Evolutionary conservation across 371 early-diverging fungal genomes (phyloP).

Genomic region (Batkoa obscura): DNA sequence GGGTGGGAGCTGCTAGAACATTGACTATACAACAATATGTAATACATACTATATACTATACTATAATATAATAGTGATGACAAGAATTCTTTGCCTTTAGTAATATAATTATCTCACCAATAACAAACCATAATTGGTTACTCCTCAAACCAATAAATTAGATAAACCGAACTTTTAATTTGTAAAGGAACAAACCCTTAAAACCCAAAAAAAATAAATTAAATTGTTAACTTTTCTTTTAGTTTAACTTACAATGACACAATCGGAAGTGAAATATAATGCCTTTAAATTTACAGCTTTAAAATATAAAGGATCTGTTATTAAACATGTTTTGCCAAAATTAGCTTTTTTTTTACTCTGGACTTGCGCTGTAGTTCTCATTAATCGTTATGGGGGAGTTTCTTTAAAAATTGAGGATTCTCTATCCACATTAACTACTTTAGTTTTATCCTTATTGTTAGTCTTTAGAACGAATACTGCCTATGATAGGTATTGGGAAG

Average conservation of each 20-base stretch:
- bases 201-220: no score
- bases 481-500: constrained; percentile 52
- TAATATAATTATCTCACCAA: no score
- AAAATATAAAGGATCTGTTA: constrained; percentile 1
- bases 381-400: background rate
- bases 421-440: constrained; percentile 24
- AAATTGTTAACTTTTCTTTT: no score
- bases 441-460: constrained; percentile 39
- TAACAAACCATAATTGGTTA: no score
- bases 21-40: no score
- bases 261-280: constrained; percentile 1
- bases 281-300: constrained; percentile 3
- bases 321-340: constrained; percentile 3
- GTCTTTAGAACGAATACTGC: constrained; percentile 60
- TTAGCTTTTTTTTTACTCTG: background rate
- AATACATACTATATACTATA: no score
- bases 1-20: no score
- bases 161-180: no score
- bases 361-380: background rate
- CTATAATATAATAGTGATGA: no score
- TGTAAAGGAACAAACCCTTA: no score
- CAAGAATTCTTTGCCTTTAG: no score
- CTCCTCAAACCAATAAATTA: no score
- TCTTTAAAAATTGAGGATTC: background rate
- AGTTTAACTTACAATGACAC: background rate